Percentiles rank a stretch among this genome's conserved stretches.
phyloP scores from a whole-genome alignment of 1,284 basidiomycete species.

The Chalciporus sp. region DNA sequence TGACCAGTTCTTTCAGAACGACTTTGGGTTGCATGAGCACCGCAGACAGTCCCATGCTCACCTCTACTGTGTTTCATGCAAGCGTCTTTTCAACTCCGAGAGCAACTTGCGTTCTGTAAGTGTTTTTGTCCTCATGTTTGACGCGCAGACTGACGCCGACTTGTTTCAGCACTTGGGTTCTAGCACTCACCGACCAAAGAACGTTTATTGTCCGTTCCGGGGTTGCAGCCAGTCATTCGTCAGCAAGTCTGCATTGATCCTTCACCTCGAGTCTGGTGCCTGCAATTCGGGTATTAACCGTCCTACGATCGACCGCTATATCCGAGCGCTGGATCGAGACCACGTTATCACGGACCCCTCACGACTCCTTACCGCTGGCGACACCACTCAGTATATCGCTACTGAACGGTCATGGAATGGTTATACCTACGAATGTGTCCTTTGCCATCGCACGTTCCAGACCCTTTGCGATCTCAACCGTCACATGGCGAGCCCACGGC shows the following conservation, averaged over 20 bases:
- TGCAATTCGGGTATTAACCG: constrained; percentile 44
- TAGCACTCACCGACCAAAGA: constrained; percentile 38
- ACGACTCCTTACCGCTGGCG: constrained; percentile 36
- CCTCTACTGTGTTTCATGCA: constrained; percentile 49
- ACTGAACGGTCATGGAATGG: constrained; percentile 50
- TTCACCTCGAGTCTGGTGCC: constrained; percentile 48
- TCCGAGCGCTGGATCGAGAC: constrained; percentile 36
- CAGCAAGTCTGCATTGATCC: constrained; percentile 45
- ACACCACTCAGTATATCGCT: constrained; percentile 35
- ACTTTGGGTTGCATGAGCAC: constrained; percentile 46
- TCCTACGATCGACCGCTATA: constrained; percentile 34
- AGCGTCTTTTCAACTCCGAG: constrained; percentile 42
- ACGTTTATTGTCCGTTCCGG: constrained; percentile 41
- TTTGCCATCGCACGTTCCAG: constrained; percentile 47
- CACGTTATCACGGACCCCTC: constrained; percentile 40
- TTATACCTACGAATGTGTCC: constrained; percentile 51
- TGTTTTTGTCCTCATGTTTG: not conserved
- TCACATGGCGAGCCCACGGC: constrained; percentile 53
- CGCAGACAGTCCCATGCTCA: constrained; percentile 45
- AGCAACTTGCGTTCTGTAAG: constrained; percentile 35
- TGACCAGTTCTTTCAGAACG: constrained; percentile 40
- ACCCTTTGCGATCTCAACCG: constrained; percentile 46
- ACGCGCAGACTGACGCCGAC: constrained; percentile 1
- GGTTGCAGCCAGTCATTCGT: constrained; percentile 45
- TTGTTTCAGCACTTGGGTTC: constrained; percentile 42